Percentiles rank a stretch among this genome's conserved stretches.
Evolutionary conservation across 208 protist species (phyloP).

Genomic region (Acanthamoeba triangularis): DNA sequence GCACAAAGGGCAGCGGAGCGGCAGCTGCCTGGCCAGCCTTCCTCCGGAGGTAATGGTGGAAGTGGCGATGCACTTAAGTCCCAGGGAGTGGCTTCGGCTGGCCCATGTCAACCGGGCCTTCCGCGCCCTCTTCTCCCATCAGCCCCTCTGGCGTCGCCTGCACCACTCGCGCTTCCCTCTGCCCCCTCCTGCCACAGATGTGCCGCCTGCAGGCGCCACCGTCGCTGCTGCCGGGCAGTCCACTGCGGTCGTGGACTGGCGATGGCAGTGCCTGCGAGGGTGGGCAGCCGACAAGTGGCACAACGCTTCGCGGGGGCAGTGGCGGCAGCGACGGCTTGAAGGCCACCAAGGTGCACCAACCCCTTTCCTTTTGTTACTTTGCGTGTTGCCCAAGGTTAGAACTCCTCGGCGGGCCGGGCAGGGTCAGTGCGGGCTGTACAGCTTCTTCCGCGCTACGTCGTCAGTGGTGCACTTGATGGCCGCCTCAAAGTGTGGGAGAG

Average conservation of each 20-base stretch:
- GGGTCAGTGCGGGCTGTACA: constrained; percentile 6
- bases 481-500: constrained; percentile 8
- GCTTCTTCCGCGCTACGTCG: neutral
- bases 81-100: neutral
- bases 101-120: neutral
- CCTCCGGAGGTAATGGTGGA: neutral
- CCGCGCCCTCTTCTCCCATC: neutral
- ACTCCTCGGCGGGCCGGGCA: neutral
- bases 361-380: neutral
- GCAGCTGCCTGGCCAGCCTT: neutral
- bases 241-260: no score
- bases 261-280: neutral
- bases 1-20: no score
- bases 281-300: constrained; percentile 19
- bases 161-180: neutral
- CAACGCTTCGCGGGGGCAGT: neutral
- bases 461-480: constrained; percentile 11
- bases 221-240: neutral
- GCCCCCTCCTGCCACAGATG: neutral
- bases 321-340: constrained; percentile 24
- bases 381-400: neutral
- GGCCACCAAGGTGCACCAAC: neutral
- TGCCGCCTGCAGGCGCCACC: no score
- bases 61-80: neutral
- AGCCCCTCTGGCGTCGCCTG: constrained; percentile 21